phyloP scores from a whole-genome alignment of 345 rosid genomes.

The Bruguiera gymnorhiza region DNA sequence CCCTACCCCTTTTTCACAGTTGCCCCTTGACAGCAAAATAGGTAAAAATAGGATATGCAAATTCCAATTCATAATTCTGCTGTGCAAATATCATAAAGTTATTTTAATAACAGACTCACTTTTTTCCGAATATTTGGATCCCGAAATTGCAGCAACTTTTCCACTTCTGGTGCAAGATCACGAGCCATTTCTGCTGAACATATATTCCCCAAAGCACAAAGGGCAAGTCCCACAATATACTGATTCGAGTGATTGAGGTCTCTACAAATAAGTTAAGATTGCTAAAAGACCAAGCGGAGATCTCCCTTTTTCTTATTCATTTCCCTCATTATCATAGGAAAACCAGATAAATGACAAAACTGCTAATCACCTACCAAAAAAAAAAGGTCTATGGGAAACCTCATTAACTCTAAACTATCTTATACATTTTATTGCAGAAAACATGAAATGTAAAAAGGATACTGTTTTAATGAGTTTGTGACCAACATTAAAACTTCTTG shows the following conservation, averaged over 20 bases:
- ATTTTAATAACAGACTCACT: slow-evolving; percentile 38
- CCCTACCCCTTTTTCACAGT: neutral
- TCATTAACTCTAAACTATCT: neutral
- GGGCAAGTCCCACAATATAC: slow-evolving; percentile 97
- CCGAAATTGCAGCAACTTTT: slow-evolving; percentile 91
- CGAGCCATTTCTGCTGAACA: slow-evolving; percentile 99
- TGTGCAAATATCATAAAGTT: neutral
- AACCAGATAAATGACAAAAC: neutral
- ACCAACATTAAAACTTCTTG: slow-evolving; percentile 99
- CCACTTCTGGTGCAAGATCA: slow-evolving; percentile 99
- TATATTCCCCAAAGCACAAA: slow-evolving; percentile 99
- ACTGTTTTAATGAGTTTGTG: slow-evolving; percentile 98
- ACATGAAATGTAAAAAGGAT: slow-evolving; percentile 41
- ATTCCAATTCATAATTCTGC: neutral
- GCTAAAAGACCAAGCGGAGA: slow-evolving; percentile 7
- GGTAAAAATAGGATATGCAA: neutral
- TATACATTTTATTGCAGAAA: neutral
- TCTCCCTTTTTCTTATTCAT: slow-evolving; percentile 1
- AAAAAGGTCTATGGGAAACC: neutral
- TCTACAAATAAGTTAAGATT: slow-evolving; percentile 69
- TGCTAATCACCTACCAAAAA: neutral
- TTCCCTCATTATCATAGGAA: neutral
- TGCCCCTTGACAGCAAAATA: neutral
- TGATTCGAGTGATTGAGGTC: slow-evolving; percentile 97
- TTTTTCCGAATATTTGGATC: slow-evolving; percentile 98